These are phyloP conservation scores for Colletotrichum tabaci DNA, from an alignment of 2,329 filamentous ascomycete species.

Conservation along the genomic window DNA sequence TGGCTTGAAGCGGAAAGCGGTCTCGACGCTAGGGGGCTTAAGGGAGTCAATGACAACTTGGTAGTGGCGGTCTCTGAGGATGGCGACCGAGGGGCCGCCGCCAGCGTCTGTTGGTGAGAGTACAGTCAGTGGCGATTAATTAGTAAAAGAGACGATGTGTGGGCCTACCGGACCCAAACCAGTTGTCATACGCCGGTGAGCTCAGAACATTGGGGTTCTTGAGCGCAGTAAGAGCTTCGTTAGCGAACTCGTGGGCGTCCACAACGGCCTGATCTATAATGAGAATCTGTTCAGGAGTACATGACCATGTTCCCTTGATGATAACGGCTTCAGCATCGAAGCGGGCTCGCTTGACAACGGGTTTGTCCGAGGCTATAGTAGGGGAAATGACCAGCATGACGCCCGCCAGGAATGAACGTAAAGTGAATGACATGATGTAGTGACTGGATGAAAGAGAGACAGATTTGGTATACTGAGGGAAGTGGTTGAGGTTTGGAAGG, in stretches of 20 bases:
- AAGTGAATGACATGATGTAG: background rate
- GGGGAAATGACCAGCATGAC: background rate
- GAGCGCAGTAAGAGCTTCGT: conserved; percentile 16
- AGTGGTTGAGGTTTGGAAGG: no score
- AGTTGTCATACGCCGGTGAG: conserved; percentile 8
- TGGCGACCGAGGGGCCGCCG: conserved; percentile 9
- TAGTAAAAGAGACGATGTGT: background rate
- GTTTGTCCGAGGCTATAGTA: background rate
- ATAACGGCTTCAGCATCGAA: conserved; percentile 23
- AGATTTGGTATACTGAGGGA: no score
- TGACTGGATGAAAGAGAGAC: no score
- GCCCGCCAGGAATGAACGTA: conserved; percentile 4
- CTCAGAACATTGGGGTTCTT: conserved; percentile 1
- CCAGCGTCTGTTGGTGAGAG: background rate
- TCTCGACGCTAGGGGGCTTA: conserved; percentile 20
- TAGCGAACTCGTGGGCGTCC: conserved; percentile 25
- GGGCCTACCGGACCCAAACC: conserved; percentile 10
- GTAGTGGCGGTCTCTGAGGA: conserved; percentile 13
- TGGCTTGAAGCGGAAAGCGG: conserved; percentile 17
- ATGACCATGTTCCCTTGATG: conserved; percentile 17
- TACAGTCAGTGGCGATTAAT: background rate
- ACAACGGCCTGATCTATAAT: conserved; percentile 16
- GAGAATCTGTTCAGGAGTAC: conserved; percentile 6
- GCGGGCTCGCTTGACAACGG: conserved; percentile 2
- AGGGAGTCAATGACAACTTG: conserved; percentile 6